Conservation (phyloP, 441 rosid species). For the Aquilaria agallochum region DNA sequence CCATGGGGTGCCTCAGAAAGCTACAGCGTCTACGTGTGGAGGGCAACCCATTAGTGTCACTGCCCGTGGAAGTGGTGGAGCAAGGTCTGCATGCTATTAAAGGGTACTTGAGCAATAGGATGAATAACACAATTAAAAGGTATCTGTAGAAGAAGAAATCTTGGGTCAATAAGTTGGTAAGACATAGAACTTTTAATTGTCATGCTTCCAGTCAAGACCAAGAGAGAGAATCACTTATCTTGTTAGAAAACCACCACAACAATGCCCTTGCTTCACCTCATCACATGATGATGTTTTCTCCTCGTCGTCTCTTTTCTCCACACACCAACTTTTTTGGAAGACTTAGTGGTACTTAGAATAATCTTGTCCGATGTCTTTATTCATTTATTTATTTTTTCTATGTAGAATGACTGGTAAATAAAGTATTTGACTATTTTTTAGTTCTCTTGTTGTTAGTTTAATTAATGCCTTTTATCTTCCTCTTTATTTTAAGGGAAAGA, state of each 20-base stretch:
- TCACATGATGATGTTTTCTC: conserved; percentile 62
- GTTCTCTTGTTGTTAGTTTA: too few species aligned
- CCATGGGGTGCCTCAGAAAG: conserved; percentile 77
- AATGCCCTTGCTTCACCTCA: conserved; percentile 62
- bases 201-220: conserved; percentile 17
- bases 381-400: too few species aligned
- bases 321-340: conserved; percentile 26
- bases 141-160: conserved; percentile 51
- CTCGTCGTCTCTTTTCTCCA: conserved; percentile 71
- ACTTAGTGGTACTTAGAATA: too few species aligned
- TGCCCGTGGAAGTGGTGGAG: conserved; percentile 64
- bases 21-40: conserved; percentile 59
- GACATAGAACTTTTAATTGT: conserved; percentile 53
- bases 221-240: conserved; percentile 40
- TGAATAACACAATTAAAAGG: conserved; percentile 35
- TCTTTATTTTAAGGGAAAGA: too few species aligned
- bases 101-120: conserved; percentile 58
- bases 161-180: conserved; percentile 75
- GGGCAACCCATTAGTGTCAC: conserved; percentile 80
- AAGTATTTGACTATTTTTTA: too few species aligned
- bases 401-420: too few species aligned
- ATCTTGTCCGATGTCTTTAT: too few species aligned
- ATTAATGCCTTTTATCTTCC: too few species aligned
- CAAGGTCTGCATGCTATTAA: conserved; percentile 51
- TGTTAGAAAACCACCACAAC: conserved; percentile 43